These are phyloP conservation scores for Stagonosporopsis vannaccii DNA, from an alignment of 2,329 filamentous ascomycete species.

Conservation along the genomic window DNA sequence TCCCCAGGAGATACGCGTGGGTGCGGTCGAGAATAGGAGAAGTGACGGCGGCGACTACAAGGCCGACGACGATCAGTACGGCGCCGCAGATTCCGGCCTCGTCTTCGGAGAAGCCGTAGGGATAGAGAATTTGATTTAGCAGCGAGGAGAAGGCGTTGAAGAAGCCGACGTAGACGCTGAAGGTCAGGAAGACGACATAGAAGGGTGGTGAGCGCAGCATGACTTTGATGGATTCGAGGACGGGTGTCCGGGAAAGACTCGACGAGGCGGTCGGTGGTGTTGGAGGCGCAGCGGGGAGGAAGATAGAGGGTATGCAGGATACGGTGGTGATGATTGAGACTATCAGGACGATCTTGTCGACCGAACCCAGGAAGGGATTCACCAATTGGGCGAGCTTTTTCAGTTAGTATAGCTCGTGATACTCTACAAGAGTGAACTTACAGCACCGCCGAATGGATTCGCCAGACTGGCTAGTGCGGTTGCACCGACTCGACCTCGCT, in stretches of 20 bases:
- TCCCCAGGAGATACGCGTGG: slow-evolving; percentile 76
- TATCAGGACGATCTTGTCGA: slow-evolving; percentile 85
- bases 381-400: slow-evolving; percentile 74
- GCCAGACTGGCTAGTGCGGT: slow-evolving; percentile 86
- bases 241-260: slow-evolving; percentile 61
- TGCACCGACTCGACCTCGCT: slow-evolving; percentile 80
- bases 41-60: slow-evolving; percentile 76
- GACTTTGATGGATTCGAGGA: slow-evolving; percentile 59
- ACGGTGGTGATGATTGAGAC: slow-evolving; percentile 80
- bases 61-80: slow-evolving; percentile 85
- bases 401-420: slow-evolving; percentile 11
- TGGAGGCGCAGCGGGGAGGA: slow-evolving; percentile 78
- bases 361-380: slow-evolving; percentile 76
- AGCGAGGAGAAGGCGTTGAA: slow-evolving; percentile 93
- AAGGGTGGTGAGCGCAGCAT: slow-evolving; percentile 70
- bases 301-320: slow-evolving; percentile 76
- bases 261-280: slow-evolving; percentile 77
- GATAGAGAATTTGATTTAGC: slow-evolving; percentile 86
- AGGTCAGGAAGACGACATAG: slow-evolving; percentile 83
- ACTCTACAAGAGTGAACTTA: slow-evolving; percentile 49
- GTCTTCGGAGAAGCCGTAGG: slow-evolving; percentile 83
- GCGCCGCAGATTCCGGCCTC: slow-evolving; percentile 90
- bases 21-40: slow-evolving; percentile 86
- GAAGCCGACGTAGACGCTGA: slow-evolving; percentile 83
- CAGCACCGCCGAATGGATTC: slow-evolving; percentile 87